Conservation (phyloP, 2,329 filamentous ascomycete species). For the Pseudocercospora musae region DNA sequence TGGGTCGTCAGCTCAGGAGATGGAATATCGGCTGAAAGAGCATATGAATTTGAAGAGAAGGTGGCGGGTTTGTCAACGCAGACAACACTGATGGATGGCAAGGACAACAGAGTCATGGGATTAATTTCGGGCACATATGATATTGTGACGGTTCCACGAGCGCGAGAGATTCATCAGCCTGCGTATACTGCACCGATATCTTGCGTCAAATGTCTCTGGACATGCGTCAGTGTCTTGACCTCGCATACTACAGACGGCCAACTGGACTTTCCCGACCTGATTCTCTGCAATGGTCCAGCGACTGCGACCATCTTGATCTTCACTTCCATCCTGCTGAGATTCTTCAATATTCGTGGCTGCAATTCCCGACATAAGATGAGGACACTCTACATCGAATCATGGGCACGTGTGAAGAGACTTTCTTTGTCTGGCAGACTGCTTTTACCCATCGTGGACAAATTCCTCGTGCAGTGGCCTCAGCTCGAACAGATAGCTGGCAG, state of each 20-base stretch:
- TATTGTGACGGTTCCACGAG: conserved; percentile 68
- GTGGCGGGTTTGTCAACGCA: background rate
- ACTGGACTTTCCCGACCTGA: conserved; percentile 62
- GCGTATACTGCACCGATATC: conserved; percentile 70
- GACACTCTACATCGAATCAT: conserved; percentile 86
- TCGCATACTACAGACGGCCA: conserved; percentile 12
- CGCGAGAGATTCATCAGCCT: conserved; percentile 77
- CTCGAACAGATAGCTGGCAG: conserved; percentile 49
- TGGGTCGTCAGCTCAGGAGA: conserved; percentile 82
- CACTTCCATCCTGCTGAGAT: conserved; percentile 55
- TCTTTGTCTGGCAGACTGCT: conserved; percentile 83
- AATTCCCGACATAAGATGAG: conserved; percentile 56
- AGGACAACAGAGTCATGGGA: conserved; percentile 18
- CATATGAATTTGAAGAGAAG: conserved; percentile 59
- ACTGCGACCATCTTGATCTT: conserved; percentile 75
- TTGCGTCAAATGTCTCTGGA: conserved; percentile 61
- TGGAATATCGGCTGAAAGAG: conserved; percentile 62
- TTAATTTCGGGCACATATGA: conserved; percentile 50
- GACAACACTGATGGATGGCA: conserved; percentile 15
- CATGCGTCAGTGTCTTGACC: conserved; percentile 57
- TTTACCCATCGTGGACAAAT: conserved; percentile 66
- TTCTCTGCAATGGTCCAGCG: conserved; percentile 84
- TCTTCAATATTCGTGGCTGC: conserved; percentile 43
- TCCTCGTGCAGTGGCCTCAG: conserved; percentile 76
- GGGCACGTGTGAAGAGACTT: conserved; percentile 77